Base-by-base conservation (phyloP, 176 grass and related monocot genomes). In the Areca catechu region DNA sequence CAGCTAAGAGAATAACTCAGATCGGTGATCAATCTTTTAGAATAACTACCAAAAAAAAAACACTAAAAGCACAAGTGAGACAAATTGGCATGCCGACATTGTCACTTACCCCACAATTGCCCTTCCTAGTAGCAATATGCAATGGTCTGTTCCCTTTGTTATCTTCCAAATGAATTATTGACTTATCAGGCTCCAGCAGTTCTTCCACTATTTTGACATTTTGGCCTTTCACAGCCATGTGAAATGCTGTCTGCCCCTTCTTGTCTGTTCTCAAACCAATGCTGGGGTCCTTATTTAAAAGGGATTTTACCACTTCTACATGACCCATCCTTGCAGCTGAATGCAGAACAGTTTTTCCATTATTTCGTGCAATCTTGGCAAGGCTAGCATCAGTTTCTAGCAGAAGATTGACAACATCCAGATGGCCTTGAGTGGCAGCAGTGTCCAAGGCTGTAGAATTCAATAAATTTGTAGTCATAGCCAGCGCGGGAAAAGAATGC, bases 241-340 rank as follows among this genome's bases (percentile, higher is more conserved):
- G 91, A 7, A 96, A 55, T 15, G 91, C 91, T 63, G 91, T 88
- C 54, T 96, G 91, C 49, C 91, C 91, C 64, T 96, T 96, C 70
- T 82, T 96, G 56, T 96, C 91, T 20, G 63, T 96, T 73, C 83
- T 96, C n/a, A 87, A 87, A 72, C 77, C 71, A 67, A 96, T 82
- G 53, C 34, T 71, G 5, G 91, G 83, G 77, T 96, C 91, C 65
- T 96, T 87, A 73, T 82, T 86, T 71, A 96, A 72, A 14, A 96
- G 24, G 16, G 86, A 77, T 62, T 72, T 84, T 25, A 96, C 83
- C 56, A 88, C 86, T 61, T 84, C 86, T 50, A 96, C 77, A 70
- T 90, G 86, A 5, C 91, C 91, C 83, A 90, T 96, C 87, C 91
- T 96, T 50, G 91, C 86, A 54, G 91, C 91, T 16, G 91, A 90